Evolutionary conservation across 805 yeast species (phyloP).

Genomic region (Candida ovalis): DNA sequence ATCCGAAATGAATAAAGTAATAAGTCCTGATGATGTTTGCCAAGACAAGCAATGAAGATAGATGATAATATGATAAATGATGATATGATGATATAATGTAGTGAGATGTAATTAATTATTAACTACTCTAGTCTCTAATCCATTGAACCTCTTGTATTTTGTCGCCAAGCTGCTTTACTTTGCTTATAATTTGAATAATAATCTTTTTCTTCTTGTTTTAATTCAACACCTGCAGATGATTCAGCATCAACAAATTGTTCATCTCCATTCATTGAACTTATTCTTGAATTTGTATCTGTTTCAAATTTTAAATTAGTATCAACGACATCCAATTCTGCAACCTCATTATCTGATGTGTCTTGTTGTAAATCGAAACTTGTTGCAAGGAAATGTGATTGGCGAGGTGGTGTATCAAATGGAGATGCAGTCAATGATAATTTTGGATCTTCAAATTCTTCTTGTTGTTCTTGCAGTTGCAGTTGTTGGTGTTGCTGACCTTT

Average conservation of each 20-base stretch:
- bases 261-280: not conserved
- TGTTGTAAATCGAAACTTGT: not conserved
- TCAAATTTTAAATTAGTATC: not conserved
- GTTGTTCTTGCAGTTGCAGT: not conserved
- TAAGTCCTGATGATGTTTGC: too few species aligned
- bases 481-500: not conserved
- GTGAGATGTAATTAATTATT: too few species aligned
- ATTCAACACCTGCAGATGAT: not conserved
- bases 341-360: not conserved
- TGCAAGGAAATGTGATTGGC: conserved; percentile 6
- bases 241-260: not conserved
- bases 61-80: too few species aligned
- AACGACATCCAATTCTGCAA: not conserved
- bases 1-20: too few species aligned
- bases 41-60: too few species aligned
- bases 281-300: not conserved
- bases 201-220: conserved; percentile 13
- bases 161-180: conserved; percentile 39
- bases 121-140: too few species aligned
- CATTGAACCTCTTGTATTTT: conserved; percentile 24
- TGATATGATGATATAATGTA: not conserved
- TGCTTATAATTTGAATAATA: conserved; percentile 43
- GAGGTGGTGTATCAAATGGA: conserved; percentile 21
- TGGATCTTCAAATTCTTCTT: not conserved
- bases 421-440: not conserved